phyloP scores from a whole-genome alignment of 192 early-diverging fungal genomes.

The Backusella westeae region DNA sequence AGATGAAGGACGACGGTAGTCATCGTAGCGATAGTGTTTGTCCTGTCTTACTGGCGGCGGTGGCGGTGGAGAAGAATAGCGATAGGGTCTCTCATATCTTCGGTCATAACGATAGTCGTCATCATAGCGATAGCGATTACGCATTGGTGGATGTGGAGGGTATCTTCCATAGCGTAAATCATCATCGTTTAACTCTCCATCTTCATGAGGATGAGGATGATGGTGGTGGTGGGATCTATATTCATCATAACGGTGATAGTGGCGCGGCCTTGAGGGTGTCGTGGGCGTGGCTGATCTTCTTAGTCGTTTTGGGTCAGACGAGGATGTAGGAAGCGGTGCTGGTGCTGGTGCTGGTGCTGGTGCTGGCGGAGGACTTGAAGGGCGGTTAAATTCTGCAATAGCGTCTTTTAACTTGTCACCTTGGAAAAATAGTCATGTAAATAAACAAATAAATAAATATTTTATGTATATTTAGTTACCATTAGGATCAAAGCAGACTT shows the following conservation, averaged over 20 bases:
- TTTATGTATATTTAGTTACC: slow-evolving; percentile 15
- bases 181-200: neutral
- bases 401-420: slow-evolving; percentile 28
- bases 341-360: neutral
- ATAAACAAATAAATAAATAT: neutral
- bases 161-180: neutral
- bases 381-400: slow-evolving; percentile 10
- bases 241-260: neutral
- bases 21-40: neutral
- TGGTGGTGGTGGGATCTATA: neutral
- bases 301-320: neutral
- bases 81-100: slow-evolving; percentile 7
- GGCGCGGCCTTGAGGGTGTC: neutral
- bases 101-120: slow-evolving; percentile 13
- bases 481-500: slow-evolving; percentile 38
- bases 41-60: neutral
- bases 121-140: slow-evolving; percentile 11
- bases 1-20: neutral
- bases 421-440: neutral
- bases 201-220: neutral
- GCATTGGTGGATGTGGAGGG: neutral
- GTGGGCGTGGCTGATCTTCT: neutral
- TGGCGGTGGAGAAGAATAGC: slow-evolving; percentile 6
- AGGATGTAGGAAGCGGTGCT: neutral
- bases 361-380: neutral